Base-by-base conservation (phyloP, 345 rosid species). In the Arabidopsis suecica region DNA sequence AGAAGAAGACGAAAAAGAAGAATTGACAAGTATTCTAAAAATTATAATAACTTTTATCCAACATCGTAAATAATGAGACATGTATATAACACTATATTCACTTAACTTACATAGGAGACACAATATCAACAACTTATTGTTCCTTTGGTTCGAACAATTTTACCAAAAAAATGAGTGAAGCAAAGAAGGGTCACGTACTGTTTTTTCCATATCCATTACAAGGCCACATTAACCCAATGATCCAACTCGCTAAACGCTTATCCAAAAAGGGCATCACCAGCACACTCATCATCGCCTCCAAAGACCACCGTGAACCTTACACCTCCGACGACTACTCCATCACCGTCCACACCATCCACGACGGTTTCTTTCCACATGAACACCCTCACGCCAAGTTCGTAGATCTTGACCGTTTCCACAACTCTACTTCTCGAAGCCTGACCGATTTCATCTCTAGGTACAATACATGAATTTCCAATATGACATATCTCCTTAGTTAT, bases 211-310 rank as follows among this genome's bases (percentile, higher is more conserved):
- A 73, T 54, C 83, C 76, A 10, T 54, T 69, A 32, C 73, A 69
- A 72, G 80, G 84, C 12, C 79, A 71, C 51, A 67, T 65, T 28
- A 82, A 82, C 74, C 85, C 83, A 37, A 82, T 82, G 85, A 69
- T 82, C 20, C 81, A 82, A 74, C 54, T 82, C 68, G 70, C 80
- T 5, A 80, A 71, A 66, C 79, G 83, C 5, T 61, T 82, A 32
- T 78, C 78, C 47, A 76, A 62, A 65, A 77, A 80, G 22, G 85
- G 83, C 13, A 16, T 82, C 36, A 65, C 68, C 22, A 61, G 57
- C 63, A 60, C 81, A 12, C 74, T 82, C 37, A 25, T 82, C 79
- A 67, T 45, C 56, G 71, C 72, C 28, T 78, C 82, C n/a, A 78
- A 74, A 47, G 65, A 37, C 59, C 78, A 67, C 60, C 65, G 70